These are phyloP conservation scores for Conringia planisiliqua DNA, from an alignment of 345 rosid genomes.

Conservation along the genomic window DNA sequence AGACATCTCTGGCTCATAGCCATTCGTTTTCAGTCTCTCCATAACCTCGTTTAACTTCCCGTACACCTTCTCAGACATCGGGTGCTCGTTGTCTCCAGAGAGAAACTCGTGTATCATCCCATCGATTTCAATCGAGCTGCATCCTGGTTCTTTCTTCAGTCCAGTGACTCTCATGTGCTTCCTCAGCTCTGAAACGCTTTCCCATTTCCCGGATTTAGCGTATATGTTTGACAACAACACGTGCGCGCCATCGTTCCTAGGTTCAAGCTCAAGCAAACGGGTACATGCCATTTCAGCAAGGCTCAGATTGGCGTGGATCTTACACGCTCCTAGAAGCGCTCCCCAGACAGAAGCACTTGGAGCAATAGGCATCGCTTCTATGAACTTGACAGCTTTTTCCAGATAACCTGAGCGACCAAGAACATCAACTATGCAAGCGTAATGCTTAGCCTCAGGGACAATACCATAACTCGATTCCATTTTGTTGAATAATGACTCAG, in stretches of 20 bases:
- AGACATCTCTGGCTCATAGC: constrained; percentile 51
- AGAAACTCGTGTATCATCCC: constrained; percentile 60
- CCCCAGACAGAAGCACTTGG: constrained; percentile 65
- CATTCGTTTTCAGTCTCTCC: constrained; percentile 40
- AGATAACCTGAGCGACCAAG: constrained; percentile 68
- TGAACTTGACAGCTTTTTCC: constrained; percentile 59
- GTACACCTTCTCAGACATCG: constrained; percentile 49
- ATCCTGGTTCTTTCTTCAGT: constrained; percentile 66
- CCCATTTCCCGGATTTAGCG: constrained; percentile 66
- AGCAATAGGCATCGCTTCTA: constrained; percentile 55
- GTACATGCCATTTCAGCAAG: constrained; percentile 62
- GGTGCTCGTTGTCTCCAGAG: constrained; percentile 58
- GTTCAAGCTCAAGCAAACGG: constrained; percentile 55
- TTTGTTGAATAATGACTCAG: constrained; percentile 45
- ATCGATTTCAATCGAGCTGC: constrained; percentile 71
- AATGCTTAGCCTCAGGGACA: constrained; percentile 59
- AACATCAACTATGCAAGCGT: constrained; percentile 68
- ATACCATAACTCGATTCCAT: constrained; percentile 55
- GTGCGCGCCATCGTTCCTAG: constrained; percentile 56
- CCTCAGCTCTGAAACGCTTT: constrained; percentile 50
- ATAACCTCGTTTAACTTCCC: constrained; percentile 52
- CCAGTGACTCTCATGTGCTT: constrained; percentile 64
- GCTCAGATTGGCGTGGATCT: constrained; percentile 53
- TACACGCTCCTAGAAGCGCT: constrained; percentile 73
- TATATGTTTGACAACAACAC: constrained; percentile 67